Evolutionary conservation across 192 early-diverging fungal species (phyloP).

Genomic region (Rhizoclosmatium sp.): DNA sequence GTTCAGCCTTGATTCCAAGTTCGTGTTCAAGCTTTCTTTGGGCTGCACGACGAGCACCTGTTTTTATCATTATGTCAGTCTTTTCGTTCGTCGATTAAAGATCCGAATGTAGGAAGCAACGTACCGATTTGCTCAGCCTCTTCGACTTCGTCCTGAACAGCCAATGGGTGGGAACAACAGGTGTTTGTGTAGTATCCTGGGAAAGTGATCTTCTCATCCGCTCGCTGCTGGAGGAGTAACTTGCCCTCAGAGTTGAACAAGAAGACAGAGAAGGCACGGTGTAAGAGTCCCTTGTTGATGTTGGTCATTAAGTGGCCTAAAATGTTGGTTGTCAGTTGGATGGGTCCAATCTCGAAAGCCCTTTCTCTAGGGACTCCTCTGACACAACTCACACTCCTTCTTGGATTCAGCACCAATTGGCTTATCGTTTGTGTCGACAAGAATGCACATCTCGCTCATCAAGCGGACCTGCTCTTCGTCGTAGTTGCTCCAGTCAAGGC

Average conservation of each 20-base stretch:
- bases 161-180: conserved; percentile 97
- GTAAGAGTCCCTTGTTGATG: conserved; percentile 87
- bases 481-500: conserved; percentile 50
- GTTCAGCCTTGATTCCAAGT: conserved; percentile 77
- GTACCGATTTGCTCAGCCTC: conserved; percentile 77
- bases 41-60: conserved; percentile 87
- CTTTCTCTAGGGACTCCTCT: too few relatives aligned
- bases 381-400: conserved; percentile 92
- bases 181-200: conserved; percentile 97
- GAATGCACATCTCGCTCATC: conserved; percentile 98
- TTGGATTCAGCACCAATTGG: conserved; percentile 87
- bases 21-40: conserved; percentile 96
- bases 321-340: background rate
- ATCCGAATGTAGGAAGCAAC: background rate
- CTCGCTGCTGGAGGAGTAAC: conserved; percentile 93
- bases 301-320: conserved; percentile 94
- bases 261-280: conserved; percentile 97
- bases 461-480: conserved; percentile 76
- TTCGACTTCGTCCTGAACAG: conserved; percentile 76
- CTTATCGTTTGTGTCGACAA: conserved; percentile 87
- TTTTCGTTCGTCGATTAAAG: too few relatives aligned
- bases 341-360: background rate
- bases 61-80: background rate
- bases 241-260: conserved; percentile 88
- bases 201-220: conserved; percentile 98